Base-by-base conservation (phyloP, 2,329 filamentous ascomycete species). In the Parastagonospora nodorum region DNA sequence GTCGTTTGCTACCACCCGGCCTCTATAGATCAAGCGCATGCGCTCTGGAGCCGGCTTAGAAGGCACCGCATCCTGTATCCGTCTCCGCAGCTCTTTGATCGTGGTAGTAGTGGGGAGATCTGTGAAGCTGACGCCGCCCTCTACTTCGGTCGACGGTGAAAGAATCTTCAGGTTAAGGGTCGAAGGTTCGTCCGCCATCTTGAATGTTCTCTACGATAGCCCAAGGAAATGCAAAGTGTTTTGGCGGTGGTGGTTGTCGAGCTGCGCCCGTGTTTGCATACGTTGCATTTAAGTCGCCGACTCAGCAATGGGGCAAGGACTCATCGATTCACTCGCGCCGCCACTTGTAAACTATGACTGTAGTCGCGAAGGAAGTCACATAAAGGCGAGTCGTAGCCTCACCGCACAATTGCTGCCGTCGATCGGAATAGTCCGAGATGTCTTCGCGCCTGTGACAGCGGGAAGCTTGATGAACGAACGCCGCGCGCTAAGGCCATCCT, bases 21-120 rank as follows among this genome's bases (percentile, higher is more conserved):
- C 84, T 42, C 77, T 73, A 58, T 84, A 85, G 15, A 87, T 84
- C 50, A 87, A 66, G 37, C 83, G 77, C 71, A 86, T 84, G 37
- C 74, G 70, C 36, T 74, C 73, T 5, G 65, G 58, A 5, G 61
- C 55, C 5, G 74, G 74, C 40, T 61, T 62, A 2, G 67, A 67
- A 33, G 80, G 74, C n/a, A 85, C 67, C 8, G 74, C 69, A 50
- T 78, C 63, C 40, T 78, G 75, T 48, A 87, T 81, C 46, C 73
- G 77, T 37, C 74, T 63, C 56, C 82, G 83, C n/a, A 87, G 71
- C 42, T 79, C 74, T 15, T 70, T 75, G 41, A 87, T 68, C 2
- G 80, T 85, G 2, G 68, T 74, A 3, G 65, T 51, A 8, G 69
- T 57, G 55, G 72, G 63, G 24, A 75, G 49, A n/a, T 63, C 50